phyloP scores from a whole-genome alignment of 371 early-diverging fungal genomes.

The Lichtheimia hyalospora region DNA sequence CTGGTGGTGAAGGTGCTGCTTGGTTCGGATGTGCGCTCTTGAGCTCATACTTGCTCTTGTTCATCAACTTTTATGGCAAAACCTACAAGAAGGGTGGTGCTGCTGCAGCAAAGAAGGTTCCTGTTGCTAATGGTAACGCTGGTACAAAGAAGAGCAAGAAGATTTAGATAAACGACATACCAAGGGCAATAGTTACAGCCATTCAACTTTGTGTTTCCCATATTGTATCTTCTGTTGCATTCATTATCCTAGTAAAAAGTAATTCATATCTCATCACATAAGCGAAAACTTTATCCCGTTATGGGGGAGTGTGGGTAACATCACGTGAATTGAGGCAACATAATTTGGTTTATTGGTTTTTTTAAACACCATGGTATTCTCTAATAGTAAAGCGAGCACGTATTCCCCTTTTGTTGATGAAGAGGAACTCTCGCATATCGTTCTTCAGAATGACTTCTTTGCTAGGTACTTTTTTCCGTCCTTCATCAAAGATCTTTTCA shows the following conservation, averaged over 20 bases:
- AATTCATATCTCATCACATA: too few relatives aligned
- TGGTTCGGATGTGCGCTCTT: constrained; percentile 80
- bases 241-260: too few relatives aligned
- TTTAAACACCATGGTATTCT: constrained; percentile 59
- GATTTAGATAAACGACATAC: constrained; percentile 21
- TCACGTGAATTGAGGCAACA: too few relatives aligned
- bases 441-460: constrained; percentile 54
- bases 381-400: constrained; percentile 58
- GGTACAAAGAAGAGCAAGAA: constrained; percentile 37
- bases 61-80: constrained; percentile 86
- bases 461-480: constrained; percentile 43
- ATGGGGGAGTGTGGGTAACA: too few relatives aligned
- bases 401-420: constrained; percentile 60
- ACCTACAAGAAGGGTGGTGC: constrained; percentile 57
- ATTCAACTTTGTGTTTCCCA: too few relatives aligned
- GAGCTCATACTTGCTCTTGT: constrained; percentile 81
- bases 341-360: too few relatives aligned
- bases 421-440: constrained; percentile 62
- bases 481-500: constrained; percentile 31
- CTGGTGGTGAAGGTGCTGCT: constrained; percentile 79
- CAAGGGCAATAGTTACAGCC: too few relatives aligned
- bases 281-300: too few relatives aligned
- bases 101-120: constrained; percentile 48
- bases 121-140: constrained; percentile 15
- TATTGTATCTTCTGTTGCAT: too few relatives aligned